Evolutionary conservation across 2,329 filamentous ascomycete species (phyloP), one percentile per base, ranked within the genome.

Genomic region (Geosmithia putterillii): DNA sequence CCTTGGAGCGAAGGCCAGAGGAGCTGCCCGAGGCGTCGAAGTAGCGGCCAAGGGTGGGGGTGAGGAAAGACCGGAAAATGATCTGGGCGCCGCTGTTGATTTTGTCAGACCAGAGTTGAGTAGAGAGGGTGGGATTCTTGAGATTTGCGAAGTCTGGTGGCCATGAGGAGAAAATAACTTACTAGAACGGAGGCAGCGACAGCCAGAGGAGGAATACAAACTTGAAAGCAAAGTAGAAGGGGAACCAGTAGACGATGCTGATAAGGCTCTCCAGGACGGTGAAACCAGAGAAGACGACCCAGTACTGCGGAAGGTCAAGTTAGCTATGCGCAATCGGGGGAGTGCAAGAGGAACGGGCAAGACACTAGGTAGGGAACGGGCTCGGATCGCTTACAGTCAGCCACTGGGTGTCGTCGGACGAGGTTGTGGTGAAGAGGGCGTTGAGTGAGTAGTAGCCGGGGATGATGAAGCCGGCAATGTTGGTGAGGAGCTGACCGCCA

Each of bases 211-310:
- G 76, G 64, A 96, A 84, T 61, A 94, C 73, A 62, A 98, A 95
- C 79, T 98, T 98, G 84, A 98, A 96, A 62, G 89, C 90, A 70
- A 86, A 98, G 83, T 98, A 98, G 74, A 98, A 98, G 61, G 92
- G 84, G 73, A 94, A 87, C 86, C 86, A 94, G 76, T 92, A 92
- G 50, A 90, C 84, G 50, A 87, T 83, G 67, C 76, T 88, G 58
- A 94, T 68, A 48, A 84, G 74, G 64, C 83, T 88, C 75, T 94
- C 86, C 54, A 87, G 60, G 41, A 92, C 83, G 48, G 83, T 88
- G 66, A 92, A 79, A 67, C 86, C 82, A 44, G 85, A 71, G 59
- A 86, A 92, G 48, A 86, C 83, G 47, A 94, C 84, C 86, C 86
- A 94, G 73, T 94, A 94, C 81, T 86, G 42, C 15, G 35, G 37